Percentiles rank a stretch among this genome's conserved stretches.
Evolutionary conservation across 306 rosid genomes (phyloP).

Genomic region (Albizia julibrissin): DNA sequence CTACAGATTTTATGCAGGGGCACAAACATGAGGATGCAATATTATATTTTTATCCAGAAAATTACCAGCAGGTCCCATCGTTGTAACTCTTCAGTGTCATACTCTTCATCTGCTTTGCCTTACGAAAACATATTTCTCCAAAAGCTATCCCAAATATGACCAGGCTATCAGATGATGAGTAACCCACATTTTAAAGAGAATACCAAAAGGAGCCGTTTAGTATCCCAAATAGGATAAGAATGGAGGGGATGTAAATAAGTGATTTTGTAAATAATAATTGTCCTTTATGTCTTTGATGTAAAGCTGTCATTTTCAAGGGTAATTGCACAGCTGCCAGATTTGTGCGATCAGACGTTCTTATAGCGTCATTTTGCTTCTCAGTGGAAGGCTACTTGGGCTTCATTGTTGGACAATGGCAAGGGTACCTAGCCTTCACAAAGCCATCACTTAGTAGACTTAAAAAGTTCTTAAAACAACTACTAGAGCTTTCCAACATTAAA

Average conservation of each 20-base stretch:
- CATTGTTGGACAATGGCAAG: background rate
- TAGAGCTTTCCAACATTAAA: no score
- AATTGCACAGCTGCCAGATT: background rate
- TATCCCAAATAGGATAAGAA: background rate
- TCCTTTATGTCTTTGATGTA: background rate
- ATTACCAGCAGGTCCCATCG: conserved; percentile 97
- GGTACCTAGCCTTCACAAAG: no score
- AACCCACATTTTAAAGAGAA: background rate
- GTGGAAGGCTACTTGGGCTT: background rate
- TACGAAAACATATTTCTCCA: no score
- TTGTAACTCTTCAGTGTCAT: conserved; percentile 94
- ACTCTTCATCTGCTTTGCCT: no score
- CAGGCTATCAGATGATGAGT: conserved; percentile 1
- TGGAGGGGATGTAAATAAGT: background rate
- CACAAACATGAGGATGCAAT: background rate
- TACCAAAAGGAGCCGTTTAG: background rate
- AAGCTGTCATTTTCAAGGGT: background rate
- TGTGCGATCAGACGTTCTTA: background rate
- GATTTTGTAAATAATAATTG: background rate
- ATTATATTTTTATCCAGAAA: conserved; percentile 11
- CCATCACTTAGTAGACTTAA: no score
- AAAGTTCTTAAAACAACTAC: no score
- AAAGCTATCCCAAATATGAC: no score
- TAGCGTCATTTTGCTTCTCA: background rate
- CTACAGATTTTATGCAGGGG: background rate